Percentiles rank a stretch among this genome's conserved stretches.
Conservation (phyloP, 2,329 filamentous ascomycete species). For the Sporothrix dimorphospora region DNA sequence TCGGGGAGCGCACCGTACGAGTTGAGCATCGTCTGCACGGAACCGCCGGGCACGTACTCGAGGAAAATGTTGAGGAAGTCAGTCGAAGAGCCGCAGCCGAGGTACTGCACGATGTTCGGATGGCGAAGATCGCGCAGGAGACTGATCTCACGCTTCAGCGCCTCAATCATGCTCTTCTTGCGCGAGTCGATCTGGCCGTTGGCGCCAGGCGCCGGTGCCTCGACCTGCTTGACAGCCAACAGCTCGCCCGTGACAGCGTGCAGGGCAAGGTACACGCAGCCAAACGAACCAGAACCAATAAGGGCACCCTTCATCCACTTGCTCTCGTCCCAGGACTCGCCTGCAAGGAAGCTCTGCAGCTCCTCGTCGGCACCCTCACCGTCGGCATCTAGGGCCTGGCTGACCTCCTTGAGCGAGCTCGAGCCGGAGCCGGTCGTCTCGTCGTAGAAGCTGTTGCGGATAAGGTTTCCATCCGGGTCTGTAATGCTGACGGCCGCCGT, state of each 20-base stretch:
- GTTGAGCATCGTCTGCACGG: constrained; percentile 97
- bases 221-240: constrained; percentile 97
- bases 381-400: constrained; percentile 83
- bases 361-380: constrained; percentile 91
- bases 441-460: constrained; percentile 81
- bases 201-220: constrained; percentile 77
- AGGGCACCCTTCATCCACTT: constrained; percentile 99
- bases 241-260: constrained; percentile 96
- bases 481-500: constrained; percentile 70
- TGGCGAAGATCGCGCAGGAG: constrained; percentile 93
- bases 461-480: constrained; percentile 73
- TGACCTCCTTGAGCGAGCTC: constrained; percentile 81
- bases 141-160: constrained; percentile 93
- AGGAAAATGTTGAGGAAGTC: constrained; percentile 99
- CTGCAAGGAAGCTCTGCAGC: constrained; percentile 84
- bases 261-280: constrained; percentile 90
- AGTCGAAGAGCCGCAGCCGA: constrained; percentile 89
- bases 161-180: constrained; percentile 98
- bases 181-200: constrained; percentile 82
- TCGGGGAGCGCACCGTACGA: constrained; percentile 95
- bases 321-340: constrained; percentile 93
- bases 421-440: constrained; percentile 68
- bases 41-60: constrained; percentile 96
- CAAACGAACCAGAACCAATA: constrained; percentile 96
- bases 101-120: constrained; percentile 96